Base-by-base conservation (phyloP, 768 basidiomycete genomes). In the Chalciporus piperatus region DNA sequence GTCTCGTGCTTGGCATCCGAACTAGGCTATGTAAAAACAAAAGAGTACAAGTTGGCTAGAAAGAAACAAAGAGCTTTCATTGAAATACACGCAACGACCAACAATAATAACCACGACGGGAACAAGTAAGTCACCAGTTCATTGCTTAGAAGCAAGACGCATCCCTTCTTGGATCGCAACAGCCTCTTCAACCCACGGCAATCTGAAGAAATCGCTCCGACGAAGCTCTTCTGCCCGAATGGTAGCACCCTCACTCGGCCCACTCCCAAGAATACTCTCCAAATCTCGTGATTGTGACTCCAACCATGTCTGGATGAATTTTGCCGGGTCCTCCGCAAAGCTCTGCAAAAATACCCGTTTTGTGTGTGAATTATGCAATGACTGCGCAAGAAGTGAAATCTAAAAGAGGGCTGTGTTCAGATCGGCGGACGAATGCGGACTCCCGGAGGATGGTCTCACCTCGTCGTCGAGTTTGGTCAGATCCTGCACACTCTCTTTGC, bases 101-200 rank as follows among this genome's bases (percentile, higher is more conserved):
- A 27, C 40, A 60, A 45, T 38, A 39, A 32, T 17, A 47, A 48
- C 7, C 14, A 55, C 37, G 2, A 52, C 44, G 37, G 27, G 4
- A 19, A 51, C 41, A 41, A 44, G 14, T 3, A 47, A 20, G 20
- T 37, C 35, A 8, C 35, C 35, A 44, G 20, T 49, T 51, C 58
- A 77, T 55, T 72, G 70, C 70, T 76, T 65, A 69, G 78, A 69
- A 12, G 86, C 85, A 47, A 90, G 67, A 32, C 89, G 79, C 65
- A 84, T 72, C 0, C 91, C 90, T 59, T 95, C 92, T 59, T 92
- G 87, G 19, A 95, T 81, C 8, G 87, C 85, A 46, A 93, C 84
- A 6, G 92, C 92, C 74, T 84, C 83, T 59, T 89, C 86, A 12
- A 97, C 92, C 94, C 94, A 98, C 4, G 92, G 90, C 63, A 96